Conservation (phyloP, 2,329 filamentous ascomycete species). For the Fusarium brevicatenulatum region DNA sequence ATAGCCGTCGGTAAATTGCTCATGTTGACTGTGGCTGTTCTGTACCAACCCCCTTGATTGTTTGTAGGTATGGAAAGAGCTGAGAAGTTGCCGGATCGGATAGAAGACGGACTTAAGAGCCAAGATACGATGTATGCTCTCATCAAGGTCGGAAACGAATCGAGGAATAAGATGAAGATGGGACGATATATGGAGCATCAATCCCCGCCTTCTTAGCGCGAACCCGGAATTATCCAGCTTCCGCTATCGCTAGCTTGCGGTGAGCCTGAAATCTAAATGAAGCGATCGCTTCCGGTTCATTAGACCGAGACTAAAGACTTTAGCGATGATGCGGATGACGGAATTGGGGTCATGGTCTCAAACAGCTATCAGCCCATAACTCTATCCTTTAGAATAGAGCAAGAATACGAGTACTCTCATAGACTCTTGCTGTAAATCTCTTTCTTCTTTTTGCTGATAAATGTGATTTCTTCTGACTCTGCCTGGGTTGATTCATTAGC, state of each 20-base stretch:
- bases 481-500: not conserved
- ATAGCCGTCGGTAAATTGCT: conserved; percentile 26
- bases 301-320: conserved; percentile 9
- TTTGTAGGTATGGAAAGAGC: too few relatives aligned
- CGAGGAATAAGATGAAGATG: not conserved
- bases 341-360: fast-evolving
- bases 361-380: not conserved
- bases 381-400: fast-evolving
- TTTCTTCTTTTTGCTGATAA: too few relatives aligned
- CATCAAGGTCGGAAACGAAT: not conserved
- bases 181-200: not conserved
- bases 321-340: not conserved
- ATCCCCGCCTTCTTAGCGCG: not conserved
- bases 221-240: not conserved
- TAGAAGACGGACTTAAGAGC: not conserved
- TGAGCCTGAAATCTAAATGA: conserved; percentile 19
- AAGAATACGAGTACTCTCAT: fast-evolving
- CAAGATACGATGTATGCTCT: not conserved
- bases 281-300: not conserved
- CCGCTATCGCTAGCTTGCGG: conserved; percentile 15
- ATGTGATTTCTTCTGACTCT: not conserved
- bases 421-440: fast-evolving
- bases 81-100: fast-evolving
- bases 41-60: fast-evolving
- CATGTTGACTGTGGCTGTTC: not conserved